Evolutionary conservation across 441 rosid species (phyloP).

Genomic region (Croton setiger): DNA sequence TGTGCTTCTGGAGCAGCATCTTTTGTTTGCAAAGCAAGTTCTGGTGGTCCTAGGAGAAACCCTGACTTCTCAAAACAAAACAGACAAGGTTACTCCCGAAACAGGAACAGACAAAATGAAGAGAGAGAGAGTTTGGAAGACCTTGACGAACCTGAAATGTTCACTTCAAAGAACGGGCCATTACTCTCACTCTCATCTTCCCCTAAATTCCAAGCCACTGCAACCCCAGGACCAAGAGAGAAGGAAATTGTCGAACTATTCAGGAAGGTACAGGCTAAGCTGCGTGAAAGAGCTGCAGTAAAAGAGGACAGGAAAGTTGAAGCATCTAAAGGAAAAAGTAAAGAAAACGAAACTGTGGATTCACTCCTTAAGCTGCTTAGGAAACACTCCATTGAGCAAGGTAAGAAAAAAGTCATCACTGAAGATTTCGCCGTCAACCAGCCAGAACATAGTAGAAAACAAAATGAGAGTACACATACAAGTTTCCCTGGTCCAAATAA

Average conservation of each 20-base stretch:
- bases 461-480: constrained; percentile 32
- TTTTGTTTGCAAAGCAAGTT: constrained; percentile 55
- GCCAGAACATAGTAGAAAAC: constrained; percentile 27
- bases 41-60: constrained; percentile 59
- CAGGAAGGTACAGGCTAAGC: constrained; percentile 74
- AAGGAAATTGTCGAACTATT: constrained; percentile 79
- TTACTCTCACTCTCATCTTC: constrained; percentile 47
- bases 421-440: constrained; percentile 33
- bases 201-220: constrained; percentile 58
- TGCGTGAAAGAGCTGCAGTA: constrained; percentile 62
- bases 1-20: constrained; percentile 30
- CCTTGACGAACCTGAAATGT: constrained; percentile 48
- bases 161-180: constrained; percentile 55
- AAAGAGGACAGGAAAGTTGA: constrained; percentile 54
- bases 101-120: constrained; percentile 49
- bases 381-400: constrained; percentile 67
- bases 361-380: constrained; percentile 68
- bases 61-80: constrained; percentile 56
- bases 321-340: constrained; percentile 43
- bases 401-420: constrained; percentile 40
- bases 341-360: constrained; percentile 57
- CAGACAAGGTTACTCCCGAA: constrained; percentile 49
- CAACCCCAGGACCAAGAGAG: constrained; percentile 63
- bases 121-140: constrained; percentile 47
- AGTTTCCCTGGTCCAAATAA: constrained; percentile 21